These are phyloP conservation scores for Taphrina wiesneri DNA, from an alignment of 1,139 yeast genomes.

Conservation along the genomic window DNA sequence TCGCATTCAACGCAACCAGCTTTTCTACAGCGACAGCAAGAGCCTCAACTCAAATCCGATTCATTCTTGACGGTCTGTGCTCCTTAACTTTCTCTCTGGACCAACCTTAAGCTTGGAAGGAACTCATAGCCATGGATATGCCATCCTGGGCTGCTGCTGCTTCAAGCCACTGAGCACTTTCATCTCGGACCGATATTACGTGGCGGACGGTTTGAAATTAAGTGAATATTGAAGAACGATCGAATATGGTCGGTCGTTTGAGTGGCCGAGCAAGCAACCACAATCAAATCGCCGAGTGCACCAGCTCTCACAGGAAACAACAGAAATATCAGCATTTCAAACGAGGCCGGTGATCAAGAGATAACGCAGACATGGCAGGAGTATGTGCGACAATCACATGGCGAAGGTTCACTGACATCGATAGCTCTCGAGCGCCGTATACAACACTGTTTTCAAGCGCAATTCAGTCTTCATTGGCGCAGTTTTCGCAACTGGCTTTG, in stretches of 20 bases:
- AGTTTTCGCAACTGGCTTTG: constrained; percentile 81
- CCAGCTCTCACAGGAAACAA: background rate
- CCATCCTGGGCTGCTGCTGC: too few relatives aligned
- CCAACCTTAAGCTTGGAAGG: too few relatives aligned
- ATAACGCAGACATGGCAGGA: background rate
- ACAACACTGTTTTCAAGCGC: constrained; percentile 82
- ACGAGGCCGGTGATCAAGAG: background rate
- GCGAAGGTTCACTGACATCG: background rate
- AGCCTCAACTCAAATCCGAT: too few relatives aligned
- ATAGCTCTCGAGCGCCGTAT: constrained; percentile 53
- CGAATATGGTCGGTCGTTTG: background rate
- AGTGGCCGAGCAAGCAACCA: background rate
- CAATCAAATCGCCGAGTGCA: background rate
- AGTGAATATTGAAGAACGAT: background rate
- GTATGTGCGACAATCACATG: background rate
- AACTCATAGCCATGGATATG: too few relatives aligned
- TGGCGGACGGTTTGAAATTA: background rate
- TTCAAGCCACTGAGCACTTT: too few relatives aligned
- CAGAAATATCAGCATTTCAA: background rate
- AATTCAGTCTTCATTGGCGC: constrained; percentile 88
- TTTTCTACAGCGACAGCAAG: too few relatives aligned
- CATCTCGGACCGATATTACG: too few relatives aligned
- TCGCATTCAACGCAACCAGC: too few relatives aligned
- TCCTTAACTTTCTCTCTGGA: too few relatives aligned
- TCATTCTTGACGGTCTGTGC: too few relatives aligned